Base-by-base conservation (phyloP, 1,284 basidiomycete species). In the Ustilago shanxiensis region DNA sequence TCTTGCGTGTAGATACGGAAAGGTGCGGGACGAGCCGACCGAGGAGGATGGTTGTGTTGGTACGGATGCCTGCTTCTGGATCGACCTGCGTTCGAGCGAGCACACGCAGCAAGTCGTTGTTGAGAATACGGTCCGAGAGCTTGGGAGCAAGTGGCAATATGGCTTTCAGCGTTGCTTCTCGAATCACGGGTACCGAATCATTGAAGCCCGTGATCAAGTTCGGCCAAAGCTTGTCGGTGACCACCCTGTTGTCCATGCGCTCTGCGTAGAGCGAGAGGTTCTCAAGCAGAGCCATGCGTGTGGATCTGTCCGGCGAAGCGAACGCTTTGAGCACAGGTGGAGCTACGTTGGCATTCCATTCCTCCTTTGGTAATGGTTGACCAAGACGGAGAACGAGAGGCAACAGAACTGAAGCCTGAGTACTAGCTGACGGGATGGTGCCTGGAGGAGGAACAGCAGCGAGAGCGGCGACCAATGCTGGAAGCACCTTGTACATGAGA, bases 1-100 rank as follows among this genome's bases (percentile, higher is more conserved):
- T 98, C 75, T 92, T 91, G 85, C 95, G 95, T 7, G 96, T 98
- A 78, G 94, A 92, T 66, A 93, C 90, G 1, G 93, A 92, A 1
- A 99, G 88, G 2, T 90, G 90, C 0, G 94, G 94, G 0, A 93
- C 94, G 3, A 99, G 89, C 11, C 95, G 90, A 10, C 96, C 96
- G 49, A 99, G 91, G 4, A 99, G 90, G 77, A 99, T 97, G 83
- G 95, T 98, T 0, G 96, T 98, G 85, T 99, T 99, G 14, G 96
- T 99, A 47, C 97, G 91, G 81, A 99, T 98, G 1, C 95, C 95
- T 0, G 95, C 90, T 87, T 98, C 96, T 0, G 91, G 88, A 84
- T 99, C 96, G 20, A 90, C 91, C 88, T 99, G 97, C 87, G 94
- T 93, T 80, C 94, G 94, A 1, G 96, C 96, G 20, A 99, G 90